Evolutionary conservation across 805 yeast genomes (phyloP).

Genomic region (Candida ascalaphidarum): DNA sequence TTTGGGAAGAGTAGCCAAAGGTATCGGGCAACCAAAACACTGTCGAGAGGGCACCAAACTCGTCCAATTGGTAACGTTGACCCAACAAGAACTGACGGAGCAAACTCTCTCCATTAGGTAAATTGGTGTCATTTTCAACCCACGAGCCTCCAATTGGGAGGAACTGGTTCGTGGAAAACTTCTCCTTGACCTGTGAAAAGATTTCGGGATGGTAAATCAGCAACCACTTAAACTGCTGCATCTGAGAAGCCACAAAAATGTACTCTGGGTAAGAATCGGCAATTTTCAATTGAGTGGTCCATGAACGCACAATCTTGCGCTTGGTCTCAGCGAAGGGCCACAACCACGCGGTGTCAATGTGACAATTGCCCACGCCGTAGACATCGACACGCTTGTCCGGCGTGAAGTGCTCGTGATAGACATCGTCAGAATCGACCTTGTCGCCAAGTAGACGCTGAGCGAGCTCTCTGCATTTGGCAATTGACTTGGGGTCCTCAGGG

Average conservation of each 20-base stretch:
- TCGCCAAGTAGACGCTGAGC: constrained; percentile 60
- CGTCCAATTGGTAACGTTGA: constrained; percentile 71
- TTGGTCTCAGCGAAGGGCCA: constrained; percentile 99
- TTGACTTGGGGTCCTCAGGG: constrained; percentile 49
- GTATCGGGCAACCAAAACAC: constrained; percentile 97
- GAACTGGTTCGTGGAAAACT: constrained; percentile 65
- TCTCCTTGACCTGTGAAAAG: constrained; percentile 53
- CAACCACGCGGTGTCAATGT: constrained; percentile 96
- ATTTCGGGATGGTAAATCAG: constrained; percentile 78
- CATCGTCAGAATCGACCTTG: constrained; percentile 55
- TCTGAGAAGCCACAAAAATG: constrained; percentile 90
- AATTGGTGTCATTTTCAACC: constrained; percentile 95
- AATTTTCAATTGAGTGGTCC: constrained; percentile 86
- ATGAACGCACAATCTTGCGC: constrained; percentile 85
- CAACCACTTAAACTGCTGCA: constrained; percentile 93
- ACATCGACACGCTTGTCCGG: constrained; percentile 46
- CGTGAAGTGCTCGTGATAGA: constrained; percentile 22
- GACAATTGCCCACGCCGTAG: constrained; percentile 88
- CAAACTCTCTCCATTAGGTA: constrained; percentile 91
- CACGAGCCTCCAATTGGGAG: constrained; percentile 94
- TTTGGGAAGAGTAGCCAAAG: constrained; percentile 91
- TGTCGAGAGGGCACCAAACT: constrained; percentile 69
- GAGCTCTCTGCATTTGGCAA: constrained; percentile 56
- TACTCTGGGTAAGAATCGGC: constrained; percentile 89
- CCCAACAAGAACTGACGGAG: constrained; percentile 86